Base-by-base conservation (phyloP, 306 rosid genomes). In the barrel medic (Medicago truncatula) region DNA sequence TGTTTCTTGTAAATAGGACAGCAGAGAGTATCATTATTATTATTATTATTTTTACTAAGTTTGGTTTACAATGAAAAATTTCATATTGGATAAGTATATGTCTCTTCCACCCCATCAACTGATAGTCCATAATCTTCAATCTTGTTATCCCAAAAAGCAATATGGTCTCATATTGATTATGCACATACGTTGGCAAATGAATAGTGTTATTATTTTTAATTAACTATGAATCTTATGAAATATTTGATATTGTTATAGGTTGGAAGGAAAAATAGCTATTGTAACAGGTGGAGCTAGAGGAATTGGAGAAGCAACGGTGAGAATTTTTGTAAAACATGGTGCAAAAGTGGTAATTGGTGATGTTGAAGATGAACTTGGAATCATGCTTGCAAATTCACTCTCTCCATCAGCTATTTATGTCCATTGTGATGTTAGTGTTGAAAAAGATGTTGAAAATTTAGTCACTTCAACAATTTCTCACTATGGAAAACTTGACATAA, bases 271-370 rank as follows among this genome's bases (percentile, higher is more conserved):
- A 70, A 76, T 94, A 13, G 97, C 96, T 0, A 87, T 94, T 20
- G 86, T 94, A 3, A 94, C 98, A 0, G 98, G 98, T 2, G 96
- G 97, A 0, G 96, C 97, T 0, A 86, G 85, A 81, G 97, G 98
- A 3, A 91, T 91, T 1, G 98, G 97, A 10, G 98, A 94, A 78
- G 97, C 96, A 18, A 86, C 91, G 0, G 94, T 82, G 1, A 80
- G 86, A 68, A 70, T 89, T 5, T 94, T 94, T n/a, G 82, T 88
- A 13, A 88, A 78, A 58, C 94, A 91, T 60, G 97, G 97, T 21
- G 97, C 98, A 14, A 88, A 83, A 59, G 98, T 91, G 4, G 84
- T 94, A 9, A 84, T 94, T 25, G 98, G 87, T 1, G 98, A 94
- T 25, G 80, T 94, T 10, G 91, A 89, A 13, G 98, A 88, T 21